phyloP scores from a whole-genome alignment of 2,329 filamentous ascomycete species.

The Coniella lustricola region DNA sequence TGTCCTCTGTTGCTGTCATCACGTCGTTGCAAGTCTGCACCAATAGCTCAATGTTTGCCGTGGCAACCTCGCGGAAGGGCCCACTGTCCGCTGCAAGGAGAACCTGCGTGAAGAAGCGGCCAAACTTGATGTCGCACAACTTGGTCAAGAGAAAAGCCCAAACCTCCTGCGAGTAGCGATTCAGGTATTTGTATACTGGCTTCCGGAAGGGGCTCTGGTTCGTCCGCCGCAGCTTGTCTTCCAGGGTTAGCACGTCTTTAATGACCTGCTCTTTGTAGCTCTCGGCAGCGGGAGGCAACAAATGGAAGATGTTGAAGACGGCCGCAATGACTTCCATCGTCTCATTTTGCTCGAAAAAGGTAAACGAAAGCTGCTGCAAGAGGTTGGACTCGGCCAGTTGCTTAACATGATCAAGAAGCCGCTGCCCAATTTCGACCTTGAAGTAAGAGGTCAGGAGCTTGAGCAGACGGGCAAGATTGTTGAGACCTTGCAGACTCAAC shows the following conservation, averaged over 20 bases:
- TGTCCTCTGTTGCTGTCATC: constrained; percentile 55
- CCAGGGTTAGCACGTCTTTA: constrained; percentile 81
- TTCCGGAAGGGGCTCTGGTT: constrained; percentile 86
- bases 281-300: constrained; percentile 85
- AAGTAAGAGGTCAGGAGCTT: constrained; percentile 96
- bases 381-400: constrained; percentile 73
- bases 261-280: constrained; percentile 87
- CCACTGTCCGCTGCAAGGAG: constrained; percentile 68
- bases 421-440: constrained; percentile 92
- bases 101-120: constrained; percentile 84
- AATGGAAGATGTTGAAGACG: constrained; percentile 93
- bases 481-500: constrained; percentile 78
- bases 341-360: constrained; percentile 83
- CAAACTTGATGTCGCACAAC: constrained; percentile 78
- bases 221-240: constrained; percentile 77
- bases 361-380: constrained; percentile 88
- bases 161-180: constrained; percentile 83
- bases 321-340: constrained; percentile 93
- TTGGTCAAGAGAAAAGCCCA: constrained; percentile 74
- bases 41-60: constrained; percentile 65
- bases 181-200: constrained; percentile 87
- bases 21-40: constrained; percentile 59
- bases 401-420: constrained; percentile 90
- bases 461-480: constrained; percentile 82
- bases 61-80: constrained; percentile 66